Conservation (phyloP, 148 eudicot species). For the Fagopyrum tataricum region DNA sequence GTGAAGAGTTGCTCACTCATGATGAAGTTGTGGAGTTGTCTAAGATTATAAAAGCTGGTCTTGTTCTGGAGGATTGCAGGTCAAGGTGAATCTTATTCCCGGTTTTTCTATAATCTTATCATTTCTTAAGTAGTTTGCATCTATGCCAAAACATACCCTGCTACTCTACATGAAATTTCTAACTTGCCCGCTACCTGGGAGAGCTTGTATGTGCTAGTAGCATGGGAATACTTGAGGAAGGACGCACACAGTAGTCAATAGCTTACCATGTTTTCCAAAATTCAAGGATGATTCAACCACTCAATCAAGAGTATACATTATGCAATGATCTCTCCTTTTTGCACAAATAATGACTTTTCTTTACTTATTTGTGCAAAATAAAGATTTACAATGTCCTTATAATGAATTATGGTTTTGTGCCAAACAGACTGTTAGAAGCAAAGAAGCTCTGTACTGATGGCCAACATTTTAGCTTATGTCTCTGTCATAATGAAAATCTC, state of each 20-base stretch:
- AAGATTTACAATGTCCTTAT: background rate
- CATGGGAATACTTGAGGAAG: background rate
- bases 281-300: background rate
- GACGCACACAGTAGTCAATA: background rate
- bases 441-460: too few species aligned
- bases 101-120: too few species aligned
- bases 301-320: too few species aligned
- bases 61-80: slow-evolving; percentile 57
- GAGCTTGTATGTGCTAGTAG: background rate
- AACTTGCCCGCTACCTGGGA: background rate
- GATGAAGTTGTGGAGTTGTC: slow-evolving; percentile 74
- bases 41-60: slow-evolving; percentile 59
- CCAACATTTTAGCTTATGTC: too few species aligned
- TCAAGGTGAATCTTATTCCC: slow-evolving; percentile 40
- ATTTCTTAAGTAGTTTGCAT: too few species aligned
- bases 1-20: slow-evolving; percentile 58
- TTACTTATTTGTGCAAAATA: background rate
- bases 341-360: too few species aligned
- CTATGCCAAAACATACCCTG: too few species aligned
- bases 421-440: too few species aligned
- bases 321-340: too few species aligned
- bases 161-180: too few species aligned
- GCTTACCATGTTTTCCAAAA: background rate
- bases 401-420: too few species aligned
- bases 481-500: too few species aligned